Percentiles rank a stretch among this genome's conserved stretches.
These are phyloP conservation scores for Centrapalus pauciflorus DNA, from an alignment of 129 eudicot species.

Conservation along the genomic window DNA sequence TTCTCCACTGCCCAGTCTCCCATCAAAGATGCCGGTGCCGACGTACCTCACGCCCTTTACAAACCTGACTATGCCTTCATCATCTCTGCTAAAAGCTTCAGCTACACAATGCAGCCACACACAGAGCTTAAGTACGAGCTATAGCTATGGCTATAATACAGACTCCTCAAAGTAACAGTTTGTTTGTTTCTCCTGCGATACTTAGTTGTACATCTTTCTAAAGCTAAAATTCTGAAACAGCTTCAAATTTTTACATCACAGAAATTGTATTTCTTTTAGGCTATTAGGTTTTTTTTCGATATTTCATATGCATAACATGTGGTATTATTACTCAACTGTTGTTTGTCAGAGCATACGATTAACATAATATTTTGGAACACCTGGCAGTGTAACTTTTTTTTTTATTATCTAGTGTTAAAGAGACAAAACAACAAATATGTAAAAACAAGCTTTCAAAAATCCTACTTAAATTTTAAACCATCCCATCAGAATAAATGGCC, in stretches of 20 bases:
- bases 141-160: constrained; percentile 17
- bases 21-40: constrained; percentile 33
- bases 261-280: not conserved
- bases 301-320: not conserved
- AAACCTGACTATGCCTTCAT: not conserved
- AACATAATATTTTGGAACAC: too few species aligned
- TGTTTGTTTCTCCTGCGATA: not conserved
- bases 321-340: not conserved
- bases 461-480: not conserved
- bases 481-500: too few species aligned
- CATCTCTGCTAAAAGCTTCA: too few species aligned
- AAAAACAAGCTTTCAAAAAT: not conserved
- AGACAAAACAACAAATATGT: too few species aligned
- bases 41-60: constrained; percentile 26
- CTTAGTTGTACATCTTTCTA: not conserved
- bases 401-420: too few species aligned
- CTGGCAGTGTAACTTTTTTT: not conserved
- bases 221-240: not conserved
- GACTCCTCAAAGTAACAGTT: constrained; percentile 22
- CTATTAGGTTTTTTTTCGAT: not conserved
- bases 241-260: not conserved
- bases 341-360: too few species aligned
- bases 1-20: constrained; percentile 28
- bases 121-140: constrained; percentile 9
- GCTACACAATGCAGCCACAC: constrained; percentile 14